Evolutionary conservation across 2,329 filamentous ascomycete species (phyloP).

Genomic region (Myriosclerotinia duriaeana): DNA sequence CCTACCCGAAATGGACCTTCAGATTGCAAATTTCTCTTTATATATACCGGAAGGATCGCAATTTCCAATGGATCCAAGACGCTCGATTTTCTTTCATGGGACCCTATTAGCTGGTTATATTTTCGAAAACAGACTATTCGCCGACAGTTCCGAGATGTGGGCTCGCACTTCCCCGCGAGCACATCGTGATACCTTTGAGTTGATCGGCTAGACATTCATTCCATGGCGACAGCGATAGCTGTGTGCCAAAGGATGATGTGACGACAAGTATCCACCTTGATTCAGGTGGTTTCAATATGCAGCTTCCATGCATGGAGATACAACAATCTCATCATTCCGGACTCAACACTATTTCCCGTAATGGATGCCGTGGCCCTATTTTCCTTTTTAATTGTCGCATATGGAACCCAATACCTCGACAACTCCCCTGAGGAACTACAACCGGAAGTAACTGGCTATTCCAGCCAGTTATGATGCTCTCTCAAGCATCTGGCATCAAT

Average conservation of each 20-base stretch:
- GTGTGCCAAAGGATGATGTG: background rate
- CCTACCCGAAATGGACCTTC: slow-evolving; percentile 14
- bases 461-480: slow-evolving; percentile 28
- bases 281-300: slow-evolving; percentile 4
- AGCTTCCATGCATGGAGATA: slow-evolving; percentile 17
- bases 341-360: slow-evolving; percentile 1
- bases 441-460: slow-evolving; percentile 26
- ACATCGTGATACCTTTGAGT: background rate
- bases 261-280: background rate
- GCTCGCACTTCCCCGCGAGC: slow-evolving; percentile 23
- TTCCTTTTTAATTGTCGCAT: slow-evolving; percentile 18
- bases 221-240: background rate
- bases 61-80: background rate
- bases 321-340: background rate
- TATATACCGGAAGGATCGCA: slow-evolving; percentile 14
- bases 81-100: slow-evolving; percentile 9
- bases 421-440: background rate
- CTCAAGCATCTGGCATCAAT: slow-evolving; percentile 33
- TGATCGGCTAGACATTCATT: background rate
- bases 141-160: slow-evolving; percentile 16
- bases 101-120: background rate
- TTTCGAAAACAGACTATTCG: background rate
- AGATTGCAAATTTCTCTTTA: slow-evolving; percentile 13
- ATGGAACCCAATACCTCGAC: slow-evolving; percentile 8
- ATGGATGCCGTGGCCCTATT: slow-evolving; percentile 19